Percentiles rank a stretch among this genome's conserved stretches.
These are phyloP conservation scores for Epicoccum sorghinum DNA, from an alignment of 2,329 filamentous ascomycete genomes.

Conservation along the genomic window DNA sequence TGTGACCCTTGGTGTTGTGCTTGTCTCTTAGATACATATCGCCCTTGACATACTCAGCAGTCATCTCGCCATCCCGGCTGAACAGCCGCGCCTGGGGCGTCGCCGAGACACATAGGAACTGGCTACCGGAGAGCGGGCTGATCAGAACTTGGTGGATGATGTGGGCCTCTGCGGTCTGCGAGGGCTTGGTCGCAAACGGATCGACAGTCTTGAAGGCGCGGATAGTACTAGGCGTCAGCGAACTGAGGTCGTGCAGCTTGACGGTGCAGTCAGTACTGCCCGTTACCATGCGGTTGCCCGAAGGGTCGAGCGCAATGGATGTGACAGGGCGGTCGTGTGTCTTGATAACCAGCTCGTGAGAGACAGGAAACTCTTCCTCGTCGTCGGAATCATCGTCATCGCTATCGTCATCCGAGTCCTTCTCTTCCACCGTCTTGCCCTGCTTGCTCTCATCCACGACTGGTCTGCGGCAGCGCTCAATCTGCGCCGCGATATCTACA, in stretches of 20 bases:
- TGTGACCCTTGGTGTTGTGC: conserved; percentile 96
- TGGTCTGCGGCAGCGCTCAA: conserved; percentile 75
- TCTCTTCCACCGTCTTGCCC: conserved; percentile 36
- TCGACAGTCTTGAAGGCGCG: conserved; percentile 93
- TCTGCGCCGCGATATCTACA: conserved; percentile 77
- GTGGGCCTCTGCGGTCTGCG: conserved; percentile 79
- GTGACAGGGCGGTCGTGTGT: conserved; percentile 91
- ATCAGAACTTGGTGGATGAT: conserved; percentile 86
- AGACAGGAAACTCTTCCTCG: conserved; percentile 89
- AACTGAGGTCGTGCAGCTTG: conserved; percentile 93
- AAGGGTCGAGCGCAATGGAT: conserved; percentile 80
- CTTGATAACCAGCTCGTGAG: conserved; percentile 90
- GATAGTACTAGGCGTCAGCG: conserved; percentile 93
- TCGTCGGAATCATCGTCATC: conserved; percentile 75
- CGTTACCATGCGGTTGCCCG: conserved; percentile 84
- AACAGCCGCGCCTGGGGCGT: conserved; percentile 90
- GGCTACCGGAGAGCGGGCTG: conserved; percentile 78
- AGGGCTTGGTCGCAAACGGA: conserved; percentile 76
- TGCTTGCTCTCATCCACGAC: conserved; percentile 48
- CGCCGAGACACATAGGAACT: conserved; percentile 85
- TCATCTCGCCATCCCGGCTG: conserved; percentile 82
- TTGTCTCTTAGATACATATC: conserved; percentile 98
- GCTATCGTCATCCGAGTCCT: conserved; percentile 54
- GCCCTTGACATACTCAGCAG: conserved; percentile 92
- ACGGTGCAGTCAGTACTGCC: conserved; percentile 89